A percentile compares a stretch with the other conserved stretches of the same genome.
Evolutionary conservation across 2,329 filamentous ascomycete species (phyloP).

Genomic region (Cylindrodendrum hubeiense): DNA sequence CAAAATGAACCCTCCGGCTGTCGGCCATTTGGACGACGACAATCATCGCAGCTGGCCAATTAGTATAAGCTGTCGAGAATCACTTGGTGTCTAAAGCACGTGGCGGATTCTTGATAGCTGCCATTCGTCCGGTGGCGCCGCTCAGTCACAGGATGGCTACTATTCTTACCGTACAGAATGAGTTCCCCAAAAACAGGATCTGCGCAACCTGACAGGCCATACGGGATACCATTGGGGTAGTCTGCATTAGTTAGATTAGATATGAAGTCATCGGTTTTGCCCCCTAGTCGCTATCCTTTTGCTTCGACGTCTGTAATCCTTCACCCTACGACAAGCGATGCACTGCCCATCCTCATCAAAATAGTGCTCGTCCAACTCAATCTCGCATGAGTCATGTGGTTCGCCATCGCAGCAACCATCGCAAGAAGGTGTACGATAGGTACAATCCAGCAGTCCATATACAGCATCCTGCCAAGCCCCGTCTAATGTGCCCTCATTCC

Average conservation of each 20-base stretch:
- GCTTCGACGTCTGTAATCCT: conserved; percentile 21
- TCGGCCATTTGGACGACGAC: background rate
- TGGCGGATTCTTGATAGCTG: too few relatives aligned
- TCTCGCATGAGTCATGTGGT: conserved; percentile 18
- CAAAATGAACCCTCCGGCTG: background rate
- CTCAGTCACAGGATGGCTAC: too few relatives aligned
- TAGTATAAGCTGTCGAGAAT: too few relatives aligned
- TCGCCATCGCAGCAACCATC: conserved; percentile 5
- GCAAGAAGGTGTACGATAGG: conserved; percentile 13
- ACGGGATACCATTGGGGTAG: too few relatives aligned
- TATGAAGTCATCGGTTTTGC: background rate
- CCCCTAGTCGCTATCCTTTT: conserved; percentile 14
- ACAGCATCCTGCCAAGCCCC: conserved; percentile 3
- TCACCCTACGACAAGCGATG: conserved; percentile 25
- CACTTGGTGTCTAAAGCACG: too few relatives aligned
- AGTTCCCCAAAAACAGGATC: too few relatives aligned
- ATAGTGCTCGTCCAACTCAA: conserved; percentile 29
- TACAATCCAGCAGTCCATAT: conserved; percentile 5
- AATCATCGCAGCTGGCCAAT: too few relatives aligned
- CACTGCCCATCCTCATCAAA: conserved; percentile 32
- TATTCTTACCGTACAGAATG: too few relatives aligned
- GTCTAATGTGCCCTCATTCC: background rate
- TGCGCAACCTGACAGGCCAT: too few relatives aligned
- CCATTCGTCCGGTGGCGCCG: too few relatives aligned
- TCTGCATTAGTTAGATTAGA: background rate